Conservation (phyloP, 78 protist species). For the Dictyostelium citrinum region DNA sequence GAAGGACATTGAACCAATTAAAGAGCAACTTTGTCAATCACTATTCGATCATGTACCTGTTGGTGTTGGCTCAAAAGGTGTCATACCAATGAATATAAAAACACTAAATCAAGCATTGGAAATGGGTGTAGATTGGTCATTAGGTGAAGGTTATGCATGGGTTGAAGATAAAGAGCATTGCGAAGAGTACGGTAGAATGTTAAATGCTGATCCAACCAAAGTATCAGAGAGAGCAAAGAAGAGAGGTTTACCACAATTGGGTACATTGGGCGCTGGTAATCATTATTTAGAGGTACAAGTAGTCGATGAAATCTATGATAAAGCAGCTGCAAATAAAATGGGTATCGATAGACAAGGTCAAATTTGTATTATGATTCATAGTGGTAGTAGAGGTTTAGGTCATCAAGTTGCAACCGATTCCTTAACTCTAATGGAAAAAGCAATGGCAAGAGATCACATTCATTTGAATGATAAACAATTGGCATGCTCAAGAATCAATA, state of each 20-base stretch:
- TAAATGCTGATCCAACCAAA: slow-evolving; percentile 86
- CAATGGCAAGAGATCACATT: slow-evolving; percentile 88
- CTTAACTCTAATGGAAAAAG: slow-evolving; percentile 90
- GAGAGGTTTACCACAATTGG: slow-evolving; percentile 95
- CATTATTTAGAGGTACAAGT: slow-evolving; percentile 96
- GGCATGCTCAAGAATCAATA: slow-evolving; percentile 55
- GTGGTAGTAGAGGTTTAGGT: slow-evolving; percentile 96
- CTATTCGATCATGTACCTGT: slow-evolving; percentile 95
- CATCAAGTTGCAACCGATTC: slow-evolving; percentile 98
- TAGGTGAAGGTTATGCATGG: slow-evolving; percentile 97
- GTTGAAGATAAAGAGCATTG: slow-evolving; percentile 97
- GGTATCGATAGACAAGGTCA: slow-evolving; percentile 91
- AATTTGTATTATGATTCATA: slow-evolving; percentile 92
- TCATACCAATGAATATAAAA: slow-evolving; percentile 83
- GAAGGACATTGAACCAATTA: slow-evolving; percentile 83
- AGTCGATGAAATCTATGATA: slow-evolving; percentile 95
- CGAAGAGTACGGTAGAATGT: slow-evolving; percentile 96
- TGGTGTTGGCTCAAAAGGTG: slow-evolving; percentile 96
- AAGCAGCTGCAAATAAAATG: slow-evolving; percentile 90
- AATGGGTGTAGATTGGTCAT: slow-evolving; percentile 94
- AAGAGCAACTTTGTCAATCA: slow-evolving; percentile 89
- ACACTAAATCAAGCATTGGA: slow-evolving; percentile 87
- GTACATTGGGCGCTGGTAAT: slow-evolving; percentile 97
- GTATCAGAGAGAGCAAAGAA: slow-evolving; percentile 92
- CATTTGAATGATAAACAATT: slow-evolving; percentile 89